These are phyloP conservation scores for Paraurostyla sp. DNA, from an alignment of 73 alveolate species.

Conservation along the genomic window DNA sequence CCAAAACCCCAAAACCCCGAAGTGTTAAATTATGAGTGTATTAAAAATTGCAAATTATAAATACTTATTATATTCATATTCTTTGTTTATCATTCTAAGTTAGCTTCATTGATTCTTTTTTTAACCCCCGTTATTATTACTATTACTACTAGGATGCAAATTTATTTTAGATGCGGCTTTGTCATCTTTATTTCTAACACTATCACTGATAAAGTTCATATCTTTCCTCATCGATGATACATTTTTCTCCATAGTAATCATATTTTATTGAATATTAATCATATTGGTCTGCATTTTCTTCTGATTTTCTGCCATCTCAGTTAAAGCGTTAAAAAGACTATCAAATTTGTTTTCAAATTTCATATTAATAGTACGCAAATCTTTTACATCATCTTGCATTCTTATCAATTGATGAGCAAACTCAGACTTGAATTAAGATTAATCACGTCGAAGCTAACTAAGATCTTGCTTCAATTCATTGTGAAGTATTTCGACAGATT, in stretches of 20 bases:
- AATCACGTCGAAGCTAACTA: background rate
- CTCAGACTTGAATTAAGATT: background rate
- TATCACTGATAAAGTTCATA: background rate
- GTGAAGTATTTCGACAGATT: background rate
- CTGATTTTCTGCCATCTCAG: slow-evolving; percentile 35
- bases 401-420: background rate
- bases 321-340: background rate
- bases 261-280: background rate
- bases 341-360: slow-evolving; percentile 39
- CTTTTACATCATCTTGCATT: slow-evolving; percentile 2
- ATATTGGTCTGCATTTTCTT: slow-evolving; percentile 24
- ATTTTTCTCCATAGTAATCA: slow-evolving; percentile 14
- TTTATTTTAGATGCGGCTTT: no score
- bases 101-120: no score
- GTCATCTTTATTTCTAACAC: background rate
- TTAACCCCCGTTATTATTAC: no score
- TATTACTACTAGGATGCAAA: no score
- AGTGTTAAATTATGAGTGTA: no score
- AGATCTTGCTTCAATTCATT: background rate
- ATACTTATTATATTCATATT: no score
- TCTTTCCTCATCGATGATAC: slow-evolving; percentile 14
- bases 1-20: no score
- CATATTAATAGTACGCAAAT: background rate
- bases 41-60: no score
- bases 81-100: no score